Conservation (phyloP, 2,329 filamentous ascomycete species). For the Colletotrichum falcatum region DNA sequence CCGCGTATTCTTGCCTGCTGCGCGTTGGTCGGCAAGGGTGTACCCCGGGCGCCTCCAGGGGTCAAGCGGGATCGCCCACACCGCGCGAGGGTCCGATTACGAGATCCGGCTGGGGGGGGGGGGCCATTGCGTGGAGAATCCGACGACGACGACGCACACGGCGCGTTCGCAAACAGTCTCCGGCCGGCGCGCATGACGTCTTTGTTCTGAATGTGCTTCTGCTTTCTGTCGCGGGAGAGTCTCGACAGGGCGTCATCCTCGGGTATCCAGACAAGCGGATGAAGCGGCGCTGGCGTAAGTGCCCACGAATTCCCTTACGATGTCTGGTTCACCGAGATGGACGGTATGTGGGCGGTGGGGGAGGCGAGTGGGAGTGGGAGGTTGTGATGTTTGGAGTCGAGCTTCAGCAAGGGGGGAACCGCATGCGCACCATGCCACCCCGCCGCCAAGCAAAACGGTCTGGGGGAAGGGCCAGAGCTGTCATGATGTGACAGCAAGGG, state of each 20-base stretch:
- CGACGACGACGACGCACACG: not conserved
- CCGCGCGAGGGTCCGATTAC: not conserved
- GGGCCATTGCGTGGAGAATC: conserved; percentile 4
- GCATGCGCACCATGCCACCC: not conserved
- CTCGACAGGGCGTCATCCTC: not conserved
- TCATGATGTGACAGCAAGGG: conserved; percentile 25
- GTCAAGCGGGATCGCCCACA: conserved; percentile 1
- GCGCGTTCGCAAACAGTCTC: not conserved
- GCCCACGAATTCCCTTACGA: not conserved
- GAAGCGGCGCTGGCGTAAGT: not conserved
- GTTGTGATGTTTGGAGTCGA: conserved; percentile 2
- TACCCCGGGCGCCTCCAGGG: not conserved
- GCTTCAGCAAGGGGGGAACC: not conserved
- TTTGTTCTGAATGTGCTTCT: not conserved
- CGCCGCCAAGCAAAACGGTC: not conserved
- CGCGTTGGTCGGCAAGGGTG: not conserved
- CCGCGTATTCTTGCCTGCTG: conserved; percentile 4
- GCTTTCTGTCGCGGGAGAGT: not conserved
- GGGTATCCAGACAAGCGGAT: not conserved
- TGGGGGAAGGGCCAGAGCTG: conserved; percentile 5
- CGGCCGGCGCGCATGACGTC: not conserved
- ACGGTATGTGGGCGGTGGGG: no score
- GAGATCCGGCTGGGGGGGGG: conserved; percentile 2
- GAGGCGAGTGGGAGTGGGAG: no score
- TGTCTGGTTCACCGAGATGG: not conserved